Percentiles rank a stretch among this genome's conserved stretches.
phyloP scores from a whole-genome alignment of 768 basidiomycete genomes.

The Boletus vinaceobasis region DNA sequence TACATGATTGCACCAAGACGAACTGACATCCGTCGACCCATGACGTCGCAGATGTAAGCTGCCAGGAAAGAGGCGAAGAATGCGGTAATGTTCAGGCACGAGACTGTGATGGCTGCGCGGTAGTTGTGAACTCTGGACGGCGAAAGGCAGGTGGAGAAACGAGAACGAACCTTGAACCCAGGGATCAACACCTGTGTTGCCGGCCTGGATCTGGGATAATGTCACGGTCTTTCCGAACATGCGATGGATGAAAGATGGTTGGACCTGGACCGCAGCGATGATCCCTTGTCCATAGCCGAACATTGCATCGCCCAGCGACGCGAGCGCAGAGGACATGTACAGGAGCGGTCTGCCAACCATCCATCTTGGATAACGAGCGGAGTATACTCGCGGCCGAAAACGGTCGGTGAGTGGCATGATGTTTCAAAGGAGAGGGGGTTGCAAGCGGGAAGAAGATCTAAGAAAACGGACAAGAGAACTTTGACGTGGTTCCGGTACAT shows the following conservation, averaged over 20 bases:
- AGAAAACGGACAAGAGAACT: background rate
- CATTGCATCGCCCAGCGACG: conserved; percentile 56
- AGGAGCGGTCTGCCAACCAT: conserved; percentile 48
- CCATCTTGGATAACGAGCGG: conserved; percentile 49
- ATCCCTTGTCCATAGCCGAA: conserved; percentile 55
- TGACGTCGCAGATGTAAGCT: conserved; percentile 48
- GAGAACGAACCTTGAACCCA: conserved; percentile 41
- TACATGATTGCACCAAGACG: conserved; percentile 50
- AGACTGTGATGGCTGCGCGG: conserved; percentile 43
- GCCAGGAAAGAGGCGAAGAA: conserved; percentile 43
- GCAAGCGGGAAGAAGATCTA: background rate
- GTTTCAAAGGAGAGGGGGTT: conserved; percentile 10
- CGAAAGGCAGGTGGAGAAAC: background rate
- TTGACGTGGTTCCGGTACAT: background rate
- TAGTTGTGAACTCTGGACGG: background rate
- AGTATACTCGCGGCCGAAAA: conserved; percentile 38
- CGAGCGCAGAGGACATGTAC: conserved; percentile 49
- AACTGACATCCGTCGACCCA: conserved; percentile 50
- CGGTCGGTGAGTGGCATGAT: conserved; percentile 25
- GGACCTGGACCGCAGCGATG: conserved; percentile 49
- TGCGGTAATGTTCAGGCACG: conserved; percentile 50
- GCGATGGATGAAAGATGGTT: conserved; percentile 47
- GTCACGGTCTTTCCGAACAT: conserved; percentile 49
- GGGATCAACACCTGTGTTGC: conserved; percentile 43
- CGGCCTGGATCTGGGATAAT: conserved; percentile 41